phyloP scores from a whole-genome alignment of 129 eudicot species.

The Artemisia argyi region DNA sequence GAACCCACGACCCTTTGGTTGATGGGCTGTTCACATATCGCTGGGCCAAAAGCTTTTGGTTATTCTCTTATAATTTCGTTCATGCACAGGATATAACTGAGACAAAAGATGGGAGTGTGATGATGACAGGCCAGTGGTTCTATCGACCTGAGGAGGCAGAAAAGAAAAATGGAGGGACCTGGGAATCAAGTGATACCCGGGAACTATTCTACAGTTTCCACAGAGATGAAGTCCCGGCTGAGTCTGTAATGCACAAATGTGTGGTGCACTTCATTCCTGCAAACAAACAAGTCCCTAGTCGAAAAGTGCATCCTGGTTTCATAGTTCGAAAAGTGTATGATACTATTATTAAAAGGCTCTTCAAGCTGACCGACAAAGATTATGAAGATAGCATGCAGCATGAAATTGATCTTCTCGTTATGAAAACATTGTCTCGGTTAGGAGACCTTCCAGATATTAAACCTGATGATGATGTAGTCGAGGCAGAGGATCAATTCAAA shows the following conservation, averaged over 20 bases:
- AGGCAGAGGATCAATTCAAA: constrained; percentile 53
- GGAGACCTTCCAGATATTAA: constrained; percentile 78
- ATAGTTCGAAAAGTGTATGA: constrained; percentile 88
- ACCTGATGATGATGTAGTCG: constrained; percentile 45
- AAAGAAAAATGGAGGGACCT: constrained; percentile 83
- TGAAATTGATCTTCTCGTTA: constrained; percentile 85
- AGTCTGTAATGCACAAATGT: constrained; percentile 98
- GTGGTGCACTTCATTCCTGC: constrained; percentile 89
- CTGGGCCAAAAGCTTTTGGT: no score
- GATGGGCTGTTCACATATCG: no score
- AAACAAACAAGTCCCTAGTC: constrained; percentile 84
- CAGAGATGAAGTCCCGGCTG: constrained; percentile 95
- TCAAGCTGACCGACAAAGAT: constrained; percentile 86
- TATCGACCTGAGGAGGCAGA: constrained; percentile 98
- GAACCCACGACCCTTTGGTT: no score
- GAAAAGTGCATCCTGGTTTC: constrained; percentile 88
- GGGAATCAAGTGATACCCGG: constrained; percentile 83
- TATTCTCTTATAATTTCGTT: constrained; percentile 9
- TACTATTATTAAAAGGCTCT: constrained; percentile 63
- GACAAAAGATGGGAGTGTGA: constrained; percentile 53
- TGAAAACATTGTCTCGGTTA: constrained; percentile 65
- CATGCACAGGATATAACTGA: constrained; percentile 65
- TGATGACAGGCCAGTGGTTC: constrained; percentile 95
- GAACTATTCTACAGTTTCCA: constrained; percentile 95
- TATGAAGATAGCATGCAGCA: constrained; percentile 84